phyloP scores from a whole-genome alignment of 2,329 filamentous ascomycete species.

The Stagonosporopsis cucurbitacearum region DNA sequence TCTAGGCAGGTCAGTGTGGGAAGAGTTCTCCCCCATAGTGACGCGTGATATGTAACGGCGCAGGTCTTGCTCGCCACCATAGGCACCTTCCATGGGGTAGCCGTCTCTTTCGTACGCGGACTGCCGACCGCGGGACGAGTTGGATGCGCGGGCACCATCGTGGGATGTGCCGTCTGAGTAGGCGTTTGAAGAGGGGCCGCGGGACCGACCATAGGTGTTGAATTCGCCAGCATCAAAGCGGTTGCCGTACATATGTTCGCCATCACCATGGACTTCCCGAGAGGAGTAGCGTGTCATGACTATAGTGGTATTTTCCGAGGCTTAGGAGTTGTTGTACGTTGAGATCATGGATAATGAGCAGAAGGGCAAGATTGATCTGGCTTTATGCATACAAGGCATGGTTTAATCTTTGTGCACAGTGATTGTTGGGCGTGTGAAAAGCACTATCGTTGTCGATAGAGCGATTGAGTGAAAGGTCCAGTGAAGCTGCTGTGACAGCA shows the following conservation, averaged over 20 bases:
- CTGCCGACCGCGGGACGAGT: background rate
- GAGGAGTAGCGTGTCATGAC: background rate
- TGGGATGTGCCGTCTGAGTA: background rate
- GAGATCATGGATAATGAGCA: no score
- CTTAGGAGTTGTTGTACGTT: no score
- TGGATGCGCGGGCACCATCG: background rate
- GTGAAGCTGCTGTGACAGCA: no score
- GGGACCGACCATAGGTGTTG: background rate
- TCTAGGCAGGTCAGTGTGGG: background rate
- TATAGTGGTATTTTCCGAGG: background rate
- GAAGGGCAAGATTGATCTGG: background rate
- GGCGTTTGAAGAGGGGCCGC: background rate
- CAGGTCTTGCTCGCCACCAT: background rate
- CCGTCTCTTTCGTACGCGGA: background rate
- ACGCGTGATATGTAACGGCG: background rate
- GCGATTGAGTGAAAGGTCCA: background rate
- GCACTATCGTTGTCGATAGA: background rate
- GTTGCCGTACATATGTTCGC: background rate
- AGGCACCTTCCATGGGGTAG: background rate
- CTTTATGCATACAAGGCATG: background rate
- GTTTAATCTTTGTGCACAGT: background rate
- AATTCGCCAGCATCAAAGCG: background rate
- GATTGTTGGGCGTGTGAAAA: background rate
- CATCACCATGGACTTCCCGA: background rate
- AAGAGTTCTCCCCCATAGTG: background rate